phyloP scores from a whole-genome alignment of 2,329 filamentous ascomycete species.

The Ramichloridium luteum region DNA sequence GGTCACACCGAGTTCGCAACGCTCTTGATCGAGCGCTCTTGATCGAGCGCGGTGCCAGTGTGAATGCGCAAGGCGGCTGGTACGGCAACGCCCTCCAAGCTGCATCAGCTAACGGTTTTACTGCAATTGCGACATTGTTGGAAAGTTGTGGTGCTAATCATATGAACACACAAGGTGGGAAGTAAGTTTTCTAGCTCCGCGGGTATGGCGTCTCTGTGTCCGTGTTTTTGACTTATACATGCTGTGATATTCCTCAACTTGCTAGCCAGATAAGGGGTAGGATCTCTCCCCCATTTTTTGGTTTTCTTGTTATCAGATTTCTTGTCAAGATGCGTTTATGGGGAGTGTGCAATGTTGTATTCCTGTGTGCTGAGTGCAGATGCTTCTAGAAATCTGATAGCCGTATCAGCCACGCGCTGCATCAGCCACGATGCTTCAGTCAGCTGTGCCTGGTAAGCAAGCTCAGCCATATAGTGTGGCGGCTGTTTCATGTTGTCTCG shows the following conservation, averaged over 20 bases:
- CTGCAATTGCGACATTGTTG: no score
- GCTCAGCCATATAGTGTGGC: conserved; percentile 1
- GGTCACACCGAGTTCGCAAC: no score
- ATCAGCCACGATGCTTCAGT: conserved; percentile 1
- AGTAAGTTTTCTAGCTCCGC: conserved; percentile 1
- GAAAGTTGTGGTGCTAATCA: no score
- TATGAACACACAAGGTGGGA: conserved; percentile 1
- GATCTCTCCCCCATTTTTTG: no score
- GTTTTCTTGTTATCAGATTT: conserved; percentile 1
- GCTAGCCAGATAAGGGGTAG: conserved; percentile 1
- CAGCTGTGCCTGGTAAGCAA: no score
- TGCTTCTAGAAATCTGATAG: no score
- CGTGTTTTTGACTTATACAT: not conserved
- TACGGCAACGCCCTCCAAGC: no score
- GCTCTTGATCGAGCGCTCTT: no score
- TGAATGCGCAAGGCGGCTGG: no score
- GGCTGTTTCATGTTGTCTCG: conserved; percentile 1
- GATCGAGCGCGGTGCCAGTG: no score
- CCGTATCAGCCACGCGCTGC: no score
- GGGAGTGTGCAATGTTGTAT: conserved; percentile 1
- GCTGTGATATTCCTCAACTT: conserved; percentile 1
- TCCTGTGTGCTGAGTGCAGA: not conserved
- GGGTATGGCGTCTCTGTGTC: not conserved
- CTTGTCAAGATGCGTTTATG: conserved; percentile 1
- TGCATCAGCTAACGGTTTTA: no score